Base-by-base conservation (phyloP, 495 filamentous ascomycete species). In the Gamarada debralockiae region DNA sequence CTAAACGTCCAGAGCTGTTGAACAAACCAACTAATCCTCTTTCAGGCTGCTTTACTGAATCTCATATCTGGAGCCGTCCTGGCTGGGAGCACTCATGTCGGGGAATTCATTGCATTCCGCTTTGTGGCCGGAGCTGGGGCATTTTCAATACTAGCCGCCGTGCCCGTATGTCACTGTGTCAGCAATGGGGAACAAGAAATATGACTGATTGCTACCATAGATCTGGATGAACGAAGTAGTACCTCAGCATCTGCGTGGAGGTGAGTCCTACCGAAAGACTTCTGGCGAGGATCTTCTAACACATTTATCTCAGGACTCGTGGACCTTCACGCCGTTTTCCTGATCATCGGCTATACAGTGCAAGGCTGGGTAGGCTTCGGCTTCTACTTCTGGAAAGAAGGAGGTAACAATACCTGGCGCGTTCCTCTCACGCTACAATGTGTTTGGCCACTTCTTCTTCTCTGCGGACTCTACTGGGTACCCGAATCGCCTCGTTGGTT, bases 1-100 rank as follows among this genome's bases (percentile, higher is more conserved):
- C n/a, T n/a, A n/a, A n/a, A n/a, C n/a, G n/a, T n/a, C n/a, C n/a
- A n/a, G n/a, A n/a, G n/a, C n/a, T n/a, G n/a, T n/a, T n/a, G n/a
- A n/a, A n/a, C n/a, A n/a, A n/a, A n/a, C n/a, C n/a, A n/a, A n/a
- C n/a, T n/a, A n/a, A 10, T 29, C 5, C 27, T 29, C 27, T 29
- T 10, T 29, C 10, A 29, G 27, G 27, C 5, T 29, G 27, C 27
- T 10, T 4, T 10, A 4, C 27, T 29, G 27, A 29, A 4, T 5
- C 27, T 67, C 23, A 51, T 69, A 18, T 61, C 63, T n/a, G 61
- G 65, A 7, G 63, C 63, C 13, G 34, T 61, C n/a, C 52, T 64
- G 15, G 54, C 64, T 5, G 66, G 57, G 5, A 52, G 27, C 21
- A 43, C 44, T 17, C 50, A 63, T 45, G 48, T 59, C 31, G 60